These are phyloP conservation scores for Pseudonectria buxi DNA, from an alignment of 2,329 filamentous ascomycete species.

Conservation along the genomic window DNA sequence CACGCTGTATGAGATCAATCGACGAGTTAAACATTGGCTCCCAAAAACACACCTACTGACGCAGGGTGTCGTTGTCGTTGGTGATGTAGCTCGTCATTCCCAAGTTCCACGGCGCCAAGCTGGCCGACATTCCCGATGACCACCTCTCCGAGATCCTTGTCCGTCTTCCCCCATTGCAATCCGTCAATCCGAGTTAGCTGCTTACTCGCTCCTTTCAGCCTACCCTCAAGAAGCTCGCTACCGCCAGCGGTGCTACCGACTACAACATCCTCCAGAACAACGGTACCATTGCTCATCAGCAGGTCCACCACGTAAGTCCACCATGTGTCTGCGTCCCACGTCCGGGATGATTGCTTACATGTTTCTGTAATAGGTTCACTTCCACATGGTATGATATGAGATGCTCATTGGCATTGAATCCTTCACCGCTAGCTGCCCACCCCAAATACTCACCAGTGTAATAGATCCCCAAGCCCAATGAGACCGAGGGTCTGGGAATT, in stretches of 20 bases:
- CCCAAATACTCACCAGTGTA: background rate
- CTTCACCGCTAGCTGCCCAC: too few species aligned
- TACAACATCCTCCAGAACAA: conserved; percentile 99
- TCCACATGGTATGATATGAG: conserved; percentile 67
- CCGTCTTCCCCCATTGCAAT: conserved; percentile 21
- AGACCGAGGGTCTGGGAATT: conserved; percentile 70
- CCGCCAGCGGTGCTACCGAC: conserved; percentile 66
- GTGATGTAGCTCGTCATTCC: conserved; percentile 77
- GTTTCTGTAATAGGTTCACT: conserved; percentile 61
- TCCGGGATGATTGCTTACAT: too few species aligned
- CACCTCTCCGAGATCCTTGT: conserved; percentile 75
- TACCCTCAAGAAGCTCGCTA: conserved; percentile 73
- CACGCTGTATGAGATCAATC: conserved; percentile 65
- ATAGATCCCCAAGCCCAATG: conserved; percentile 89
- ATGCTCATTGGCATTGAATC: too few species aligned
- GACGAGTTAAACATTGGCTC: too few species aligned
- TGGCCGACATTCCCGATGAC: conserved; percentile 89
- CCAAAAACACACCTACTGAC: too few species aligned
- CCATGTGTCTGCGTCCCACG: too few species aligned
- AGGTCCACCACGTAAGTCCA: conserved; percentile 80
- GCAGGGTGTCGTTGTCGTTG: background rate
- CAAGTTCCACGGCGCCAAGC: conserved; percentile 87
- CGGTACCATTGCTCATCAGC: conserved; percentile 81
- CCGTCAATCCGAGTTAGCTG: background rate
- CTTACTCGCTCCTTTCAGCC: conserved; percentile 19